Base-by-base conservation (phyloP, 768 basidiomycete genomes). In the Mycena belliarum region DNA sequence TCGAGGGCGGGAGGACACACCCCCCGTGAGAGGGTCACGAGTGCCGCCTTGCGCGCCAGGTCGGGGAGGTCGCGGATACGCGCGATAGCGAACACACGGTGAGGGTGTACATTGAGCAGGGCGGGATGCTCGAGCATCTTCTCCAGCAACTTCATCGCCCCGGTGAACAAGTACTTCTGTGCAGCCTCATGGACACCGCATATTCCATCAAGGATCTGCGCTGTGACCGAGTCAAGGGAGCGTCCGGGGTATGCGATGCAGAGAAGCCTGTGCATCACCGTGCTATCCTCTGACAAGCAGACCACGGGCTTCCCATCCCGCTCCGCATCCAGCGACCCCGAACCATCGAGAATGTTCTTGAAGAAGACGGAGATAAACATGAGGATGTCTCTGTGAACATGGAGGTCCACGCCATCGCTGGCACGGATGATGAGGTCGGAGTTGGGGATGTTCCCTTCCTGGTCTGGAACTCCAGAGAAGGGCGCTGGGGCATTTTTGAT, bases 341-440 rank as follows among this genome's bases (percentile, higher is more conserved):
- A 6, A 6, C 3, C 15, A 4, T 21, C 29, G 20, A 56, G 49
- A 46, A 56, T 49, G 21, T 12, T 21, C 6, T 56, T 23, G 47
- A 56, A 56, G 16, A 11, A 48, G n/a, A 21, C 38, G 16, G 55
- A 56, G n/a, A 14, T 32, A 28, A 56, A 49, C 25, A 42, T 48
- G 15, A 56, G 46, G 10, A 56, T 49, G 25, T 56, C 55, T 8
- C 21, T 21, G 47, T 56, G 55, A 1, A 56, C 55, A 23, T 42
- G 29, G 40, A 56, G 47, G 29, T 56, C 55, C 3, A 56, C 45
- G 38, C 26, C 37, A 43, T 56, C 55, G n/a, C 25, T 14, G 40
- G 55, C 41, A 2, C 55, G 25, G 26, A 49, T 28, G 38, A 49
- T 32, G 55, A 49, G 32, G 20, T 56, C 46, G 18, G 47, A 12